These are phyloP conservation scores for Raphanus raphanistrum DNA, from an alignment of 345 rosid species.

Conservation along the genomic window DNA sequence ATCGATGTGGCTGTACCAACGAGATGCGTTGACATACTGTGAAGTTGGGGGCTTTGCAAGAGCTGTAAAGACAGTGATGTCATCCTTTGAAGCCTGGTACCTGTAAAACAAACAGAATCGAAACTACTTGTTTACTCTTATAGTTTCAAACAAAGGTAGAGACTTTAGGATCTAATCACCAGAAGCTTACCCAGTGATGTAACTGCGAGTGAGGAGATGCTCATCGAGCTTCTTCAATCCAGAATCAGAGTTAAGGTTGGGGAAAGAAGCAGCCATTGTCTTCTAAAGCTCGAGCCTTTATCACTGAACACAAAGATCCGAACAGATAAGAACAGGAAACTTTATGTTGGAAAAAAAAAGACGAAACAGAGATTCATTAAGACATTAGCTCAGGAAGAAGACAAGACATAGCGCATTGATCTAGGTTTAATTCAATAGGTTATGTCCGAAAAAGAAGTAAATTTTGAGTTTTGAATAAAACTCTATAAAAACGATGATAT, in stretches of 20 bases:
- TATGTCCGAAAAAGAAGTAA: neutral
- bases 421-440: neutral
- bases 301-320: constrained; percentile 17
- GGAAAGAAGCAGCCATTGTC: constrained; percentile 69
- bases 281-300: constrained; percentile 8
- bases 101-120: constrained; percentile 33
- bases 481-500: neutral
- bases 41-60: constrained; percentile 56
- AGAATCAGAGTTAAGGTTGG: constrained; percentile 49
- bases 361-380: neutral
- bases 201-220: constrained; percentile 83
- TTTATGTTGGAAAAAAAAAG: neutral
- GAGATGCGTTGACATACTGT: constrained; percentile 55
- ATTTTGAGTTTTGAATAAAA: neutral
- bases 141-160: neutral
- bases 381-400: neutral
- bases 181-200: constrained; percentile 58
- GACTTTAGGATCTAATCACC: neutral
- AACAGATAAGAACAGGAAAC: neutral
- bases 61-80: constrained; percentile 53
- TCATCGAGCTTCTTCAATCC: constrained; percentile 84
- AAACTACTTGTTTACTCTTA: neutral
- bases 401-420: neutral
- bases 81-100: constrained; percentile 94
- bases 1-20: constrained; percentile 89